Evolutionary conservation across 1,284 basidiomycete species (phyloP), one percentile per base, ranked within the genome.

Genomic region (Ceratobasidium sp.): DNA sequence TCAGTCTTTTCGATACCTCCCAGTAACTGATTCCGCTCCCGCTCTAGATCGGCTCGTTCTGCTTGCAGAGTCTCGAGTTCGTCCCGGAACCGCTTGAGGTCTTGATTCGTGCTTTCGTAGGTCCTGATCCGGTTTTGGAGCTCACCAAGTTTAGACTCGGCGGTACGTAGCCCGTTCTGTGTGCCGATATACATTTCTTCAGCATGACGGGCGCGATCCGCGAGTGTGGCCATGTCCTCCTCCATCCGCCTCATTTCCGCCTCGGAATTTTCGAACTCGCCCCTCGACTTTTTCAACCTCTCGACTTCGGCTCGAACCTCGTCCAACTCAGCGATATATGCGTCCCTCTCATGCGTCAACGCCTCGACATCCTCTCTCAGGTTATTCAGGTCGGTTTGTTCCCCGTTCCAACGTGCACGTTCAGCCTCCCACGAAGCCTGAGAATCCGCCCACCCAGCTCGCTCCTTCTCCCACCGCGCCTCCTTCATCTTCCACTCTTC

Each of bases 181-280:
- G 42, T 42, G 16, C 19, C 41, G 19, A 56, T 39, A 27, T 67
- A 67, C 64, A 56, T 67, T 23, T 67, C 64, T 27, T 67, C 64
- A 6, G 64, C 64, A 21, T 67, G 64, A 19, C 42, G 27, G 19
- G 64, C 64, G 6, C 64, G 64, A 41, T 67, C 64, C 5, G 52
- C 41, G 9, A 67, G 44, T 5, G 30, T 53, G 11, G 52, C 64
- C 64, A 67, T 67, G 19, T 67, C 64, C 41, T 21, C 44, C 14
- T 56, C 64, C 53, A 49, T 49, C 41, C 23, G 14, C 19, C 47
- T 41, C 27, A 67, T 42, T 19, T 67, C 64, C 13, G 64, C 41
- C 30, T 67, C 39, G 23, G 33, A 7, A 14, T 56, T 42, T 1
- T 46, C 52, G 8, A 39, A 16, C 9, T 67, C 64, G 1, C 19